phyloP scores from a whole-genome alignment of 176 grass and related monocot species.

The Alopecurus myosuroides region DNA sequence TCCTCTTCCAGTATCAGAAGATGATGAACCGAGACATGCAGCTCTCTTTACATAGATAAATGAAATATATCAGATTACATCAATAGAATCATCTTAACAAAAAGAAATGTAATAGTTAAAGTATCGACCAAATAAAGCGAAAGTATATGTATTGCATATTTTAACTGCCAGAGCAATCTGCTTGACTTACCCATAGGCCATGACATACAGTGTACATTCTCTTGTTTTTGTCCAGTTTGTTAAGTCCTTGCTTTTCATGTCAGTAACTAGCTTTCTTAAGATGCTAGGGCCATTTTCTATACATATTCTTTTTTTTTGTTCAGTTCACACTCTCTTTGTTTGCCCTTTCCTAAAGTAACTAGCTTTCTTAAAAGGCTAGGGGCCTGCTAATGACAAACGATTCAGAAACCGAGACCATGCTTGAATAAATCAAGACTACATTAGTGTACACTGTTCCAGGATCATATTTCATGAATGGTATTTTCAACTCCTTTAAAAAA shows the following conservation, averaged over 20 bases:
- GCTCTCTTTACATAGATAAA: conserved; percentile 44
- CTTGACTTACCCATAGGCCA: not conserved
- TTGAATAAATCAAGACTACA: not conserved
- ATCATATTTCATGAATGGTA: not conserved
- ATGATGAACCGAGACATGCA: conserved; percentile 58
- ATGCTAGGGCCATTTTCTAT: not conserved
- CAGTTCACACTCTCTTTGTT: not conserved
- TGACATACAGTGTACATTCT: not conserved
- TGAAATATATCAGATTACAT: conserved; percentile 5
- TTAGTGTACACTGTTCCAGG: not conserved
- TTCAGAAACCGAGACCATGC: not conserved
- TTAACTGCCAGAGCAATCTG: not conserved
- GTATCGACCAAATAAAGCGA: not conserved
- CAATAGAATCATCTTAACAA: not conserved
- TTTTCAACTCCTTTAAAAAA: not conserved
- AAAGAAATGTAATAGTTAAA: not conserved
- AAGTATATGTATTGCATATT: not conserved
- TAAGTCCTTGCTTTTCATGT: not conserved
- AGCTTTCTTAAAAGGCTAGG: not conserved
- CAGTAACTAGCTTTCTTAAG: not conserved
- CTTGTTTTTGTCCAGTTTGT: not conserved
- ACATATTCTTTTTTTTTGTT: not conserved
- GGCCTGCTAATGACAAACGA: not conserved
- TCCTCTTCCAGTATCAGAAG: conserved; percentile 61
- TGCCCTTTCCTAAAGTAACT: not conserved